Percentiles rank a stretch among this genome's conserved stretches.
These are phyloP conservation scores for Fraxinus latifolia DNA, from an alignment of 305 asterid species.

Conservation along the genomic window DNA sequence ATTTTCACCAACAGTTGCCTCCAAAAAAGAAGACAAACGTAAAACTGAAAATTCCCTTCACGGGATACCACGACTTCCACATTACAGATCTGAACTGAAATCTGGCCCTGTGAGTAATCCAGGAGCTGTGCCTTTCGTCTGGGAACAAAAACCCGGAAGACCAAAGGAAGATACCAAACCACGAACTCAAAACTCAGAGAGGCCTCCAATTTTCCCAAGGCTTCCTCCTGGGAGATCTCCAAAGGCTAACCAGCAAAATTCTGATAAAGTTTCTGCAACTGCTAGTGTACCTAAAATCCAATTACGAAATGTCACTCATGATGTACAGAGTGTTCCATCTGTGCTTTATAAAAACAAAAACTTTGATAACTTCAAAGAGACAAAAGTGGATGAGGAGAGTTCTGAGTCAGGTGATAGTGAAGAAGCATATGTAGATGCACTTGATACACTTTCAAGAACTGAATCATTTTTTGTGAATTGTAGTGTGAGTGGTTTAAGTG, in stretches of 20 bases:
- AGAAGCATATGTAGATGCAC: constrained; percentile 66
- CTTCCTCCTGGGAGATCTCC: constrained; percentile 66
- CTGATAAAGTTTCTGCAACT: constrained; percentile 23
- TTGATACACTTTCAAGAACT: constrained; percentile 58
- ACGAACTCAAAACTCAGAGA: constrained; percentile 10
- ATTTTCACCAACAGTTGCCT: constrained; percentile 24
- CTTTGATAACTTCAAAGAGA: constrained; percentile 26
- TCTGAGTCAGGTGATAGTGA: constrained; percentile 47
- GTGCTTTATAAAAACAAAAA: constrained; percentile 24
- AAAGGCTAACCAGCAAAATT: constrained; percentile 38
- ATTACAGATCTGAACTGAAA: constrained; percentile 52
- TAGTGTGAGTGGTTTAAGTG: constrained; percentile 66
- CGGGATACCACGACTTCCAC: constrained; percentile 42
- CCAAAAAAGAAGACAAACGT: constrained; percentile 32
- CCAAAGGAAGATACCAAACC: constrained; percentile 49
- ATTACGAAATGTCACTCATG: constrained; percentile 12
- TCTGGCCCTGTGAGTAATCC: constrained; percentile 74
- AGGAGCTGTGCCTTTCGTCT: constrained; percentile 69
- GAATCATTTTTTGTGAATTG: constrained; percentile 72
- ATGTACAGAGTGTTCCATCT: constrained; percentile 9
- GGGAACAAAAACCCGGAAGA: constrained; percentile 83
- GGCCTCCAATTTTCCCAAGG: constrained; percentile 50
- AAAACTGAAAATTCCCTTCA: constrained; percentile 17
- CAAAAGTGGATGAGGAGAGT: constrained; percentile 24
- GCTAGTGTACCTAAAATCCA: constrained; percentile 20